Evolutionary conservation across 2,329 filamentous ascomycete species (phyloP), one percentile per base, ranked within the genome.

Genomic region (Aspergillus amoenus): DNA sequence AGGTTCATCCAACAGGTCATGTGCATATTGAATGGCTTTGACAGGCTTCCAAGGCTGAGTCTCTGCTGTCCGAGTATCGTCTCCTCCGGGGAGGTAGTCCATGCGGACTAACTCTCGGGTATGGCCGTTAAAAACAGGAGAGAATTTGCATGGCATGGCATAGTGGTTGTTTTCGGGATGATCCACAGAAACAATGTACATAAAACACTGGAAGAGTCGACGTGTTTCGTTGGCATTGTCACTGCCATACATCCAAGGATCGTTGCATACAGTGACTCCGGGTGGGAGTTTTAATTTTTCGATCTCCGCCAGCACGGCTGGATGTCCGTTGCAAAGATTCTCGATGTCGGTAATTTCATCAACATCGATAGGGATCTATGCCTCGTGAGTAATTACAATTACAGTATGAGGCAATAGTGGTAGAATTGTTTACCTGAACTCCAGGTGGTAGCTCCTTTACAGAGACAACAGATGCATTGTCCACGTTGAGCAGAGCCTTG

Each of bases 161-260:
- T 73, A 73, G 51, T 73, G 71, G 59, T 73, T 73, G 55, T 73
- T 71, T 50, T 73, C 66, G 1, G 71, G 70, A 49, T 73, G 71
- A 22, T 73, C 70, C 15, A 70, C 67, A 5, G 61, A 67, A 2
- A 73, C 61, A 47, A 73, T 61, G 48, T 73, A 76, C 70, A 76
- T 71, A 48, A 74, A 76, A 56, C 72, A 74, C 59, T 76, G 74
- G 56, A 74, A 73, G 12, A 76, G 67, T 3, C 74, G 73, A 21
- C 74, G 68, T 11, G 65, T 70, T 56, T 76, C 73, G n/a, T 74
- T 74, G 5, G 65, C 60, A 39, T 66, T 66, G 37, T 76, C 74
- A 3, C 70, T 73, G 72, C 82, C 84, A 63, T 91, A 91, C 47
- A 89, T 90, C 88, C 88, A 91, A 1, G 83, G 84, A 58, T 86